Evolutionary conservation across 371 early-diverging fungal species (phyloP), one percentile per base, ranked within the genome.

Genomic region (Syncephalastrum racemosum): DNA sequence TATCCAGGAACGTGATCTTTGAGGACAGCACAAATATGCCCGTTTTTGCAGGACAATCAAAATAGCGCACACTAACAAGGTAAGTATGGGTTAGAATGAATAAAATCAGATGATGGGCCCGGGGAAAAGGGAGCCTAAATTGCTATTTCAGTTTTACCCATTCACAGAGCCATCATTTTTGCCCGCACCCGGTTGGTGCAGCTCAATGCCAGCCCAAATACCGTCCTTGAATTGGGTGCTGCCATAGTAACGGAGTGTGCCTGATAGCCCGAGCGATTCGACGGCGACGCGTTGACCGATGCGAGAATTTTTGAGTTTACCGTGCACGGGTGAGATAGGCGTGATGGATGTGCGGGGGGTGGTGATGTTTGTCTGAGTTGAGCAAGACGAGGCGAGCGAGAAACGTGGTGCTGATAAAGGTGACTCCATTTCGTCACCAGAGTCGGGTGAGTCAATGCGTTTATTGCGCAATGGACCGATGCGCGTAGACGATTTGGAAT

Each of bases 121-220:
- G 3, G 23, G 10, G 36, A 31, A 31, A 31, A 31, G 36, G 36
- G 36, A 31, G 36, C 44, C 44, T 54, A 14, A n/a, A 43, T 43
- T 19, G 25, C 39, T 51, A n/a, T 51, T 31, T 19, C 16, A 19
- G 6, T 57, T 68, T 58, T 73, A 79, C 77, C 88, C 90, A 18
- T 68, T 67, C 19, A 85, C 85, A 4, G 74, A 73, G 14, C 91
- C 91, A 50, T 88, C 82, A 66, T 91, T 90, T 58, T 90, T 91
- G 27, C 91, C 91, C 20, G 80, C 71, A 7, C 86, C 88, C 0
- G 59, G 61, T 15, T 59, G 60, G 48, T 90, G 88, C 1, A 91
- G 73, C 59, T 88, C 88, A 43, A 91, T 77, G 13, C 91, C 91
- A 14, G 88, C 90, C 91, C 91, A 91, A 5, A 79, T 69, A 4